These are phyloP conservation scores for Penicillium robsamsonii DNA, from an alignment of 495 filamentous ascomycete species.

Conservation along the genomic window DNA sequence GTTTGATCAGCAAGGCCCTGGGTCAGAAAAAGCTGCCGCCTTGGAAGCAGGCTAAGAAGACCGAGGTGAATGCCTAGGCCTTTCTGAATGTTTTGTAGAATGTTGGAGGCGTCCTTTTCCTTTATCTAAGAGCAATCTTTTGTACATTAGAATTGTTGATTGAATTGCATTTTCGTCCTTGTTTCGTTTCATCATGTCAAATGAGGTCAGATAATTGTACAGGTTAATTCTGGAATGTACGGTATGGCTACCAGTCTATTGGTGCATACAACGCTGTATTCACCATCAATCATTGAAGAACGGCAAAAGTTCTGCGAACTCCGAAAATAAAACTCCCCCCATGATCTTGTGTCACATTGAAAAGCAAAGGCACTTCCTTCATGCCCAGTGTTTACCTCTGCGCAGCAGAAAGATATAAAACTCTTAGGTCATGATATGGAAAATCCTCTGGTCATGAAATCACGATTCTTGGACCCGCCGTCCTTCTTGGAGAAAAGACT, in stretches of 20 bases:
- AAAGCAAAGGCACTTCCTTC: constrained; percentile 6
- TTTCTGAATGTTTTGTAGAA: constrained; percentile 16
- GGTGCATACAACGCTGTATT: background rate
- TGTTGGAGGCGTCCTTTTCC: constrained; percentile 5
- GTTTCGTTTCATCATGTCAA: constrained; percentile 4
- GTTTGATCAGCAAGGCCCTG: constrained; percentile 36
- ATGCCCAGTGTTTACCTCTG: background rate
- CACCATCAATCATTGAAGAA: constrained; percentile 3
- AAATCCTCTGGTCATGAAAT: constrained; percentile 80
- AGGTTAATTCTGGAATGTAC: constrained; percentile 21
- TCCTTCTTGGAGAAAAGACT: constrained; percentile 64
- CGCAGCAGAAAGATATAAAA: constrained; percentile 1
- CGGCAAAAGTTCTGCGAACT: constrained; percentile 8
- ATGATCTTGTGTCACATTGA: background rate
- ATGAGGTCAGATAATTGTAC: constrained; percentile 22
- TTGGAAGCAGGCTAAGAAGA: constrained; percentile 2
- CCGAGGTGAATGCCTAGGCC: background rate
- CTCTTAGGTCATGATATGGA: constrained; percentile 70
- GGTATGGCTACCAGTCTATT: constrained; percentile 27
- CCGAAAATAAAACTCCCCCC: constrained; percentile 7
- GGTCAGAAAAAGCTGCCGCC: background rate
- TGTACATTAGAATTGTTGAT: constrained; percentile 30
- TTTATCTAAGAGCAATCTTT: constrained; percentile 22
- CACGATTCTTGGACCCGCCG: constrained; percentile 52
- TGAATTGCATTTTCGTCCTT: constrained; percentile 19